Conservation (phyloP, 2,329 filamentous ascomycete genomes). For the Apiospora pterosperma region DNA sequence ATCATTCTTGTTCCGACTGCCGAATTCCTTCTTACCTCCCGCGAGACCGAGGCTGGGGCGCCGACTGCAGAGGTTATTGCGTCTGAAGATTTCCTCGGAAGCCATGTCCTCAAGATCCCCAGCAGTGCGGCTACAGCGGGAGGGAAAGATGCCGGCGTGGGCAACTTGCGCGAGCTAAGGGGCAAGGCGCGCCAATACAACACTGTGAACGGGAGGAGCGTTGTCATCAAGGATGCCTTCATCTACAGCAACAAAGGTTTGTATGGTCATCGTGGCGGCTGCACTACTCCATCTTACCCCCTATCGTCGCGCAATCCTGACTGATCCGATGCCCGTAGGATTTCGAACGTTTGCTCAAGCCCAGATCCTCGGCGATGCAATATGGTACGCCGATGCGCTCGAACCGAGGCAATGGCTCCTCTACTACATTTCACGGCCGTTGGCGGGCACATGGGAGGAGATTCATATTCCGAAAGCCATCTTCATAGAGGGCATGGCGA, state of each 20-base stretch:
- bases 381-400: slow-evolving; percentile 86
- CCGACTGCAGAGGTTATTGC: slow-evolving; percentile 76
- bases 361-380: slow-evolving; percentile 75
- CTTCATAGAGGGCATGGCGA: slow-evolving; percentile 43
- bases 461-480: slow-evolving; percentile 67
- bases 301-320: background rate
- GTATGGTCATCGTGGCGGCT: slow-evolving; percentile 12
- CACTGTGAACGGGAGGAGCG: slow-evolving; percentile 86
- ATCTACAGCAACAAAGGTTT: slow-evolving; percentile 95
- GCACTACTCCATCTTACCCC: background rate
- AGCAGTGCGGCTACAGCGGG: slow-evolving; percentile 44
- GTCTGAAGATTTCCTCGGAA: slow-evolving; percentile 92
- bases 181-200: slow-evolving; percentile 93
- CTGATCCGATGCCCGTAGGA: background rate
- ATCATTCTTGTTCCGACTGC: slow-evolving; percentile 91
- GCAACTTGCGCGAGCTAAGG: slow-evolving; percentile 77
- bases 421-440: slow-evolving; percentile 89
- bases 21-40: slow-evolving; percentile 82
- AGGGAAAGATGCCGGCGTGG: slow-evolving; percentile 49
- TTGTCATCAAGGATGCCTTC: slow-evolving; percentile 89
- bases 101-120: slow-evolving; percentile 90
- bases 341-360: slow-evolving; percentile 92
- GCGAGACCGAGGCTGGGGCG: slow-evolving; percentile 80
- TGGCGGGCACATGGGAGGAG: slow-evolving; percentile 81
- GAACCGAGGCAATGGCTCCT: slow-evolving; percentile 93